Percentiles rank a stretch among this genome's conserved stretches.
phyloP scores from a whole-genome alignment of 2,329 filamentous ascomycete genomes.

The Xylariaceae sp. region DNA sequence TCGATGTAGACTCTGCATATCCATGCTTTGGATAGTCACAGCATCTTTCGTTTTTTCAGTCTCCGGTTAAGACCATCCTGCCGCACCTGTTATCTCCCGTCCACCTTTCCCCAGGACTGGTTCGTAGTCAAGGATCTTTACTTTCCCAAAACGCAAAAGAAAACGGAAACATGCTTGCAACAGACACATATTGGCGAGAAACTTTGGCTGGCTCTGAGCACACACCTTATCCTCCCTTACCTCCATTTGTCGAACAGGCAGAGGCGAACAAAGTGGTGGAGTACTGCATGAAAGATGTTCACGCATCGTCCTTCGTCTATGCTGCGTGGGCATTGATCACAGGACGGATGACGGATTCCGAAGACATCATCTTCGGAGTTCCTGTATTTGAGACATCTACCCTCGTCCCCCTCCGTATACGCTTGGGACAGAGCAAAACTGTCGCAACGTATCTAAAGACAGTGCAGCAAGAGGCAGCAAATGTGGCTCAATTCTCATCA shows the following conservation, averaged over 20 bases:
- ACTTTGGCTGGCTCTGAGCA: slow-evolving; percentile 6
- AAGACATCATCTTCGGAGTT: slow-evolving; percentile 7
- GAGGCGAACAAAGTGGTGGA: slow-evolving; percentile 2
- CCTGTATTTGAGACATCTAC: not conserved
- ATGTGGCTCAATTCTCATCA: not conserved
- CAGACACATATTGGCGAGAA: slow-evolving; percentile 6
- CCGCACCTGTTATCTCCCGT: too few relatives aligned
- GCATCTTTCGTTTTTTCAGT: too few relatives aligned
- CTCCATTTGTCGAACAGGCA: not conserved
- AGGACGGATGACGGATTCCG: slow-evolving; percentile 6
- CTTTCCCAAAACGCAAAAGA: not conserved
- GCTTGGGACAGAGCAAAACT: not conserved
- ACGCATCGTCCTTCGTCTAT: slow-evolving; percentile 1
- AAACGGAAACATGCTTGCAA: slow-evolving; percentile 1
- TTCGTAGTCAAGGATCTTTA: not conserved
- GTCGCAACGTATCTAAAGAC: slow-evolving; percentile 2
- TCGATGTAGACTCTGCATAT: too few relatives aligned
- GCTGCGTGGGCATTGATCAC: slow-evolving; percentile 6
- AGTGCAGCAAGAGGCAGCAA: slow-evolving; percentile 1
- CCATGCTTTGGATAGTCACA: too few relatives aligned
- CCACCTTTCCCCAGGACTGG: not conserved
- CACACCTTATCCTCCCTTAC: slow-evolving; percentile 6
- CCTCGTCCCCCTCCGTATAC: slow-evolving; percentile 3
- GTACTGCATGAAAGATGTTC: not conserved
- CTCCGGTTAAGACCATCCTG: too few relatives aligned